Percentiles rank a stretch among this genome's conserved stretches.
Conservation (phyloP, 345 rosid genomes). For the Erysimum cheiranthoides region DNA sequence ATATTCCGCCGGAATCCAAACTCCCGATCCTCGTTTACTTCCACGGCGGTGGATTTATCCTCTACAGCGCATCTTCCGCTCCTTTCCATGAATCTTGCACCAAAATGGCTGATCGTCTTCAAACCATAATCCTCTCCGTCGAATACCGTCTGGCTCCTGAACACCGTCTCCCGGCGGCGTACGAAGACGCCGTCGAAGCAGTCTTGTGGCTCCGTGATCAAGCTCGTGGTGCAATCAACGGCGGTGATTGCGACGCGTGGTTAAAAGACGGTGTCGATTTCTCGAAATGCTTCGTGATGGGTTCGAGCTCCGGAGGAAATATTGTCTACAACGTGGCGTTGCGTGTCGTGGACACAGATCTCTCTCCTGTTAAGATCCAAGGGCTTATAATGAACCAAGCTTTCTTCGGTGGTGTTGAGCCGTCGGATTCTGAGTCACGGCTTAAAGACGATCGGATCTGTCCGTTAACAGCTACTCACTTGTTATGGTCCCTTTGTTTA, state of each 20-base stretch:
- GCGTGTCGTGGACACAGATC: constrained; percentile 53
- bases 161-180: constrained; percentile 92
- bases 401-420: constrained; percentile 62
- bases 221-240: constrained; percentile 47
- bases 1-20: constrained; percentile 48
- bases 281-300: constrained; percentile 65
- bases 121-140: constrained; percentile 68
- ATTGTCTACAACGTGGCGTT: constrained; percentile 70
- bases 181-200: constrained; percentile 75
- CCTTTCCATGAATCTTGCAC: constrained; percentile 63
- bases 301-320: constrained; percentile 77
- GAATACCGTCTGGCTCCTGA: constrained; percentile 93
- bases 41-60: constrained; percentile 82
- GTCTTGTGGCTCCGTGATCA: constrained; percentile 73
- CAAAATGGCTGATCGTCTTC: constrained; percentile 51
- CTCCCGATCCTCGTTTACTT: constrained; percentile 71
- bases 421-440: constrained; percentile 68
- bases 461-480: constrained; percentile 61
- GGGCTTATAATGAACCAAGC: constrained; percentile 77
- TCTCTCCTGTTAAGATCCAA: constrained; percentile 58
- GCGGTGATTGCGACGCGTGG: constrained; percentile 71
- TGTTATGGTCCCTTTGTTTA: constrained; percentile 72
- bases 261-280: constrained; percentile 64
- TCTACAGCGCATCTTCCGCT: constrained; percentile 54
- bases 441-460: constrained; percentile 55